Evolutionary conservation across 352 stramenopile species (phyloP).

Genomic region (Phytophthora fragariaefolia): DNA sequence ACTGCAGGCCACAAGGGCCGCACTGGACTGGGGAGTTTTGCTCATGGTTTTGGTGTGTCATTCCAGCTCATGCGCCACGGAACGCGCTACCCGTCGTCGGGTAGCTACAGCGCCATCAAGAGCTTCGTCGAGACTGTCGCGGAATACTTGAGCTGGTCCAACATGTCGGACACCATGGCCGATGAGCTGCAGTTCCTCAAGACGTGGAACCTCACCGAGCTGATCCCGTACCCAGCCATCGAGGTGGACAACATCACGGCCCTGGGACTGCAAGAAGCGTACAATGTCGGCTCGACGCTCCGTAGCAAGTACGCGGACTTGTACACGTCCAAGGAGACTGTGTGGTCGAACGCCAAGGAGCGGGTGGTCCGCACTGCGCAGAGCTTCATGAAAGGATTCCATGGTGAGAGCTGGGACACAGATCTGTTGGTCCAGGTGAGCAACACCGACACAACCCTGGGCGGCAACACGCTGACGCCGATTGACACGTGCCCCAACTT

Average conservation of each 20-base stretch:
- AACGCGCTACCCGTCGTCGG: constrained; percentile 59
- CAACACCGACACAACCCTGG: constrained; percentile 46
- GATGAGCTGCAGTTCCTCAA: constrained; percentile 55
- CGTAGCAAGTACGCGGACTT: constrained; percentile 49
- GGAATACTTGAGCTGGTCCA: constrained; percentile 35
- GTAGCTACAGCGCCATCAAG: constrained; percentile 55
- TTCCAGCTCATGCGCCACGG: constrained; percentile 51
- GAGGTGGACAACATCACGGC: constrained; percentile 66
- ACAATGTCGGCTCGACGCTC: constrained; percentile 46
- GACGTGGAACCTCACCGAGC: constrained; percentile 48
- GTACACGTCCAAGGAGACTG: constrained; percentile 48
- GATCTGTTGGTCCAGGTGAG: constrained; percentile 46
- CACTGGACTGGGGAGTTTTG: neutral
- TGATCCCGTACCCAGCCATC: constrained; percentile 41
- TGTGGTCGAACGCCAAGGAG: constrained; percentile 60
- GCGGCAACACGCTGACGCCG: constrained; percentile 57
- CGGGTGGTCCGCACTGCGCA: constrained; percentile 59
- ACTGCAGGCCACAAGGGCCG: neutral
- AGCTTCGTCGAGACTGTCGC: constrained; percentile 41
- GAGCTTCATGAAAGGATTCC: constrained; percentile 60
- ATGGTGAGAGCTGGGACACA: constrained; percentile 32
- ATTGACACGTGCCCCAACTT: constrained; percentile 63
- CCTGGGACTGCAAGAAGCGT: constrained; percentile 51
- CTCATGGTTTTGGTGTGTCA: neutral
- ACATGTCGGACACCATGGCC: constrained; percentile 34